Conservation (phyloP, 768 basidiomycete species). For the Boletus tomentosulus region DNA sequence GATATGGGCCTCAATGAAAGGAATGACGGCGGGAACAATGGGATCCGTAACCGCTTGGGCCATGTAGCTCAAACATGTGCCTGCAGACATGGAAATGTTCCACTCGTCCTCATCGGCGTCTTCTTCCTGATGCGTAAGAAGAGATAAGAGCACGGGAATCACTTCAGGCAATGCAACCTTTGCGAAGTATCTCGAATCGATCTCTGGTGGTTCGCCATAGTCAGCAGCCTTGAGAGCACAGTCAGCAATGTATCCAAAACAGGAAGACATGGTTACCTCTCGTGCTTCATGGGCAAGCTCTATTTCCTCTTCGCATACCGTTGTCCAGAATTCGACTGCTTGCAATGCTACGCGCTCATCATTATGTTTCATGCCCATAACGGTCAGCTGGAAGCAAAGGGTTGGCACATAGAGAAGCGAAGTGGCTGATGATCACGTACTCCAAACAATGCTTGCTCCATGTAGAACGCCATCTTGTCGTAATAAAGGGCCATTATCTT, state of each 20-base stretch:
- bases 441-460: constrained; percentile 98
- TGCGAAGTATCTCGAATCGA: constrained; percentile 87
- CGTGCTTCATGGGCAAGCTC: constrained; percentile 88
- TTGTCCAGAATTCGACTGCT: constrained; percentile 99
- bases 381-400: constrained; percentile 64
- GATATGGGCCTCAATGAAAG: constrained; percentile 97
- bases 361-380: constrained; percentile 92
- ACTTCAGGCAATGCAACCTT: constrained; percentile 94
- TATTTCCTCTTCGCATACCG: constrained; percentile 96
- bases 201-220: constrained; percentile 82
- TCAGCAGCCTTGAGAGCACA: constrained; percentile 63
- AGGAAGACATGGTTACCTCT: constrained; percentile 52
- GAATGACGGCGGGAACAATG: constrained; percentile 90
- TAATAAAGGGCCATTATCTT: constrained; percentile 98
- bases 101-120: constrained; percentile 98
- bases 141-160: constrained; percentile 82
- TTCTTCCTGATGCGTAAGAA: constrained; percentile 91
- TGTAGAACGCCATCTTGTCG: constrained; percentile 98
- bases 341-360: constrained; percentile 93
- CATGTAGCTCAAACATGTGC: constrained; percentile 83
- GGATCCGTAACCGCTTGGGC: constrained; percentile 87
- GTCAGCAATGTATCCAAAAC: constrained; percentile 1
- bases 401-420: constrained; percentile 11
- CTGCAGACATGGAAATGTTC: constrained; percentile 97
- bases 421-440: constrained; percentile 44